Evolutionary conservation across 1,284 basidiomycete genomes (phyloP), one percentile per base, ranked within the genome.

Genomic region (Erythrobasidium hasegawianum): DNA sequence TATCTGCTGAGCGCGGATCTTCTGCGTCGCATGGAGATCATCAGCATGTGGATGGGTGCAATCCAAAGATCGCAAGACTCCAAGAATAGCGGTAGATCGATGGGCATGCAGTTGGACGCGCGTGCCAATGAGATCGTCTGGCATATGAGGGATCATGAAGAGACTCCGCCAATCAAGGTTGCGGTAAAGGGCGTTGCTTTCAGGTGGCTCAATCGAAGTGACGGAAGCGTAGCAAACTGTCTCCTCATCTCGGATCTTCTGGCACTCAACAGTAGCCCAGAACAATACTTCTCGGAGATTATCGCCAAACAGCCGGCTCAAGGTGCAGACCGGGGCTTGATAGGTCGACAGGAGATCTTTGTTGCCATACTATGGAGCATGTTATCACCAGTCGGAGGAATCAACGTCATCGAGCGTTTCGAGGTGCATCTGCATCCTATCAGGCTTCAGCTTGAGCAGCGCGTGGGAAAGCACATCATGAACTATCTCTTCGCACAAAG

Each of bases 341-440:
- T 72, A 29, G 59, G 64, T 43, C 67, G 71, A 41, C 64, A 64
- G 40, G 70, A 75, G 61, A 40, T 73, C 33, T 74, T 75, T 33
- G 68, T 71, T 9, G 72, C 68, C 2, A 86, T 86, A 8, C 82
- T 86, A 66, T 92, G 90, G 89, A 85, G 83, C 2, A 83, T 89
- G 20, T 80, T 91, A n/a, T 85, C 90, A 0, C 89, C 93, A 1
- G 91, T 97, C 2, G 95, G 92, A 22, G 95, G 94, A 10, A 97
- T 98, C 71, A 84, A 87, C 9, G 92, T 97, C 70, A 87, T 94
- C 74, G 87, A 92, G 76, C 81, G 84, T 29, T 90, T 96, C 73
- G 85, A 89, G 69, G 79, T 96, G 53, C 84, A 85, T 52, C 79
- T 96, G 59, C 90, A 96, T 77, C 94, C 94, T 0, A 83, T 97